A percentile compares a stretch with the other conserved stretches of the same genome.
Evolutionary conservation across 2,329 filamentous ascomycete genomes (phyloP).

Genomic region (Trichoderma lentiforme): DNA sequence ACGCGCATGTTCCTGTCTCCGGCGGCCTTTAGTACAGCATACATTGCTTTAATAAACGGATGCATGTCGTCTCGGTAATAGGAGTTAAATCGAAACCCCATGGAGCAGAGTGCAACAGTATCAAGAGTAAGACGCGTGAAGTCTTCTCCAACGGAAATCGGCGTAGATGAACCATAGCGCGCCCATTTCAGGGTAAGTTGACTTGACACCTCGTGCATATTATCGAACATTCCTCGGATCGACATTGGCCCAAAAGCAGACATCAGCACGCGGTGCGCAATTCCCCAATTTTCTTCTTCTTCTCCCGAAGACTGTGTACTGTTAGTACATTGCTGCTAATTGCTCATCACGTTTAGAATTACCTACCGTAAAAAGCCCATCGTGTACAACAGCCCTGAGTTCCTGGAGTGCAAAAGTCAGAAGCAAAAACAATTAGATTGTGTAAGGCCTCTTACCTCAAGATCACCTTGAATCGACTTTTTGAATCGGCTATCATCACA

Average conservation of each 20-base stretch:
- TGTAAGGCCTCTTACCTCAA: background rate
- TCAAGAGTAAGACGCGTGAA: constrained; percentile 7
- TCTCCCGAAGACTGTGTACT: background rate
- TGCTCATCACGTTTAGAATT: background rate
- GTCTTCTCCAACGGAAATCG: background rate
- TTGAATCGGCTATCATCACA: background rate
- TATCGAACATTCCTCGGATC: background rate
- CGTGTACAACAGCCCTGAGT: background rate
- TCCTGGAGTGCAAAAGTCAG: background rate
- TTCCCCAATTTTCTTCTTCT: background rate
- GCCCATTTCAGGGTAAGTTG: constrained; percentile 9
- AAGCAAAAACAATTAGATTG: background rate
- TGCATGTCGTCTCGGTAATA: constrained; percentile 5
- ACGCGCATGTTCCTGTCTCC: background rate
- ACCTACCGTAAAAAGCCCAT: background rate
- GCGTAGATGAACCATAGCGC: background rate
- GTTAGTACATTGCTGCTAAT: background rate
- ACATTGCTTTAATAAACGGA: constrained; percentile 1
- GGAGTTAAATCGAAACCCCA: constrained; percentile 6
- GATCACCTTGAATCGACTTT: background rate
- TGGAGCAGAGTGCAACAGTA: constrained; percentile 6
- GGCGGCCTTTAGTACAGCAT: background rate
- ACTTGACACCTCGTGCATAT: background rate
- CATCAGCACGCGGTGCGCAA: background rate
- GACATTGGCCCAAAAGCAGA: background rate